Base-by-base conservation (phyloP, 208 protist genomes). In the Leishmania braziliensis region DNA sequence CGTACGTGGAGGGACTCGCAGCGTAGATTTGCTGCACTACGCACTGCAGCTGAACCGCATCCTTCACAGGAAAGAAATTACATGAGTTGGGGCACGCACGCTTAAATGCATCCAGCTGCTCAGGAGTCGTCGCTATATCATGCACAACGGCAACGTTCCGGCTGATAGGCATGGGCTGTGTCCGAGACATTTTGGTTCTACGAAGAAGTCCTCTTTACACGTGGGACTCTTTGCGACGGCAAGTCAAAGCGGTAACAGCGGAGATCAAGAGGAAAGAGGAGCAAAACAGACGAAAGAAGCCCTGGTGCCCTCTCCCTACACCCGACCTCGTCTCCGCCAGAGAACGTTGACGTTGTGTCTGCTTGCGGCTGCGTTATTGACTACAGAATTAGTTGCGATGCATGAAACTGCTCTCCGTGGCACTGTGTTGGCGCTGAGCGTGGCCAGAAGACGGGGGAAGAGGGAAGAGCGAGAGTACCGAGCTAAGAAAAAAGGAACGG, bases 1-100 rank as follows among this genome's bases (percentile, higher is more conserved):
- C 54, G 53, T 69, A 81, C 0, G 6, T 36, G 18, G 77, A 66
- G 48, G 87, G 43, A 9, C 77, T 66, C 36, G 74, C 75, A 36
- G 84, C 86, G 63, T 82, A 84, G 58, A 90, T 81, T 12, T 29
- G 69, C 73, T 84, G 80, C 39, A 90, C 86, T 0, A 66, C 83
- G 33, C 79, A 66, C 71, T 91, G 85, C 84, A 93, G 81, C 5
- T 84, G 58, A 0, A 82, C 79, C 0, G 79, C 82, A 36, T 90
- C 85, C n/a, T 70, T 80, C 10, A 91, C 86, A 10, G 77, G 33
- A 60, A 87, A 86, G 33, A 91, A 43, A 50, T 83, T 79, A 66
- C 80, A 90, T 56, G 86, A 80, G 39, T 77, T 16, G 26, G 58
- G 29, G 48, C 76, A 83, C 54, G 80, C 79, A 16, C 81, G 87